These are phyloP conservation scores for Ilyonectria destructans DNA, from an alignment of 2,329 filamentous ascomycete genomes.

Conservation along the genomic window DNA sequence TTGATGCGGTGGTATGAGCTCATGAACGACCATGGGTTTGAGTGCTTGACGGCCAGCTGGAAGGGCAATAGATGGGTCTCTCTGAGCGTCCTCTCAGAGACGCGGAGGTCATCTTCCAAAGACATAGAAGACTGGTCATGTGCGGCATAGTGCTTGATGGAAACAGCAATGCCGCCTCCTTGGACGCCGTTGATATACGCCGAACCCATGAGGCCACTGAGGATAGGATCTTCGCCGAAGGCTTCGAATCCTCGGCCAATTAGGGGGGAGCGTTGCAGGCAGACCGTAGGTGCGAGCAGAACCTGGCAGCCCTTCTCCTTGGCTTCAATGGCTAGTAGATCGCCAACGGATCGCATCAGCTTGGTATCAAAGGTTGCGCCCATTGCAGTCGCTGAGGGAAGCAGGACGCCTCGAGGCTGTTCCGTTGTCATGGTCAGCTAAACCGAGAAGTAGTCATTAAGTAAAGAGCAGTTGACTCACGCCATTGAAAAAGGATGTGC, in stretches of 20 bases:
- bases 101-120: conserved; percentile 34
- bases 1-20: conserved; percentile 56
- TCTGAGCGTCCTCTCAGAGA: conserved; percentile 30
- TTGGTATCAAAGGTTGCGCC: conserved; percentile 75
- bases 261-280: conserved; percentile 58
- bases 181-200: conserved; percentile 55
- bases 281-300: conserved; percentile 59
- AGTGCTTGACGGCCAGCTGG: conserved; percentile 54
- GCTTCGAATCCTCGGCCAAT: conserved; percentile 60
- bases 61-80: conserved; percentile 54
- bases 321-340: conserved; percentile 68
- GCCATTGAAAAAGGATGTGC: not conserved
- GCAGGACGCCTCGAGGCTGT: not conserved
- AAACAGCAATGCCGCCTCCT: conserved; percentile 54
- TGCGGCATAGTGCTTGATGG: conserved; percentile 60
- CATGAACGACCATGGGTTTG: conserved; percentile 55
- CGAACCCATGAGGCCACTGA: conserved; percentile 55
- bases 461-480: not conserved
- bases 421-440: not conserved
- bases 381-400: conserved; percentile 54
- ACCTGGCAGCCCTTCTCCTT: conserved; percentile 77
- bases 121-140: conserved; percentile 53
- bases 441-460: not conserved
- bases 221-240: conserved; percentile 59
- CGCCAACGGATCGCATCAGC: conserved; percentile 69